Percentiles rank a stretch among this genome's conserved stretches.
These are phyloP conservation scores for Obelidium mucronatum DNA, from an alignment of 192 early-diverging fungal species.

Conservation along the genomic window DNA sequence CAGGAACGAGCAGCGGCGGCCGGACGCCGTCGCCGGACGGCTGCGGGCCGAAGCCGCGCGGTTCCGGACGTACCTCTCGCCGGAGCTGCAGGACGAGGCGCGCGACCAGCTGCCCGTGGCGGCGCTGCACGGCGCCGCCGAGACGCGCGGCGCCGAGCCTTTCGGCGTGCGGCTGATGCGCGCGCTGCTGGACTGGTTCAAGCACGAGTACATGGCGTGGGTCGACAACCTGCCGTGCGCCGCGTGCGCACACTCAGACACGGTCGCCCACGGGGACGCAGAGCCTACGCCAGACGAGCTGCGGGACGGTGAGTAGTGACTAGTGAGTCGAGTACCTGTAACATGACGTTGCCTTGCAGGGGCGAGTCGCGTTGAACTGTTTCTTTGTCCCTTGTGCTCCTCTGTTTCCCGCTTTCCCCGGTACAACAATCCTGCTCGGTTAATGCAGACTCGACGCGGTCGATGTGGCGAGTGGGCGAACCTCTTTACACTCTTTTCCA, in stretches of 20 bases:
- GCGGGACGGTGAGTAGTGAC: conserved; percentile 13
- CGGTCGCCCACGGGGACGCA: conserved; percentile 18
- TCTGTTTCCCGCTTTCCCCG: conserved; percentile 47
- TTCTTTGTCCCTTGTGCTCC: conserved; percentile 36
- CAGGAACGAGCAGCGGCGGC: background rate
- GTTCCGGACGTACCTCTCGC: background rate
- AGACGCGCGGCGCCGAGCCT: background rate
- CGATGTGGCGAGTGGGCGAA: conserved; percentile 60
- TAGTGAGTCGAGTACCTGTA: no score
- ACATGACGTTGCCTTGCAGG: no score
- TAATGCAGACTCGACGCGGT: conserved; percentile 49
- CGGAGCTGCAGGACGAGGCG: conserved; percentile 28
- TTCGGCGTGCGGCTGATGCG: conserved; percentile 43
- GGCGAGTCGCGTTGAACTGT: conserved; percentile 43
- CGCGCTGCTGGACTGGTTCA: conserved; percentile 51
- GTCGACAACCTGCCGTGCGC: conserved; percentile 45
- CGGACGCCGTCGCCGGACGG: background rate
- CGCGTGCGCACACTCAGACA: conserved; percentile 28
- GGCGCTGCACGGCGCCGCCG: conserved; percentile 41
- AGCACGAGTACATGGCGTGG: conserved; percentile 53
- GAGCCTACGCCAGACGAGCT: conserved; percentile 37
- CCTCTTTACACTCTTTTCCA: conserved; percentile 43
- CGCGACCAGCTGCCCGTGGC: conserved; percentile 46
- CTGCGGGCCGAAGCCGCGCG: background rate
- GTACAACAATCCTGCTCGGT: conserved; percentile 43